phyloP scores from a whole-genome alignment of 1,284 basidiomycete genomes.

The Cystobasidium pallidum region DNA sequence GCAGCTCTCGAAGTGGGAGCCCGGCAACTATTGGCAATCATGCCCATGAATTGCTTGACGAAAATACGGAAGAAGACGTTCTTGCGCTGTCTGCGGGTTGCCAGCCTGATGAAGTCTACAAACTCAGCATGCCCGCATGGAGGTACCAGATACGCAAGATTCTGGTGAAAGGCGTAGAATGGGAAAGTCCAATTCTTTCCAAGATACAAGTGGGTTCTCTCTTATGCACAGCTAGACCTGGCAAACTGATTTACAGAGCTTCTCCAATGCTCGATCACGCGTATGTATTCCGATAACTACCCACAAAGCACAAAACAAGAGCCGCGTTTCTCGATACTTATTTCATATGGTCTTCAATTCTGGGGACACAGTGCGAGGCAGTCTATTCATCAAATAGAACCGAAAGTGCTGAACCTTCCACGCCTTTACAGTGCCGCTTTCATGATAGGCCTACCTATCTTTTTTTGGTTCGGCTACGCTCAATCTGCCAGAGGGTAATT shows the following conservation, averaged over 20 bases:
- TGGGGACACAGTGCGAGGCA: slow-evolving; percentile 65
- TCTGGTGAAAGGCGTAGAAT: slow-evolving; percentile 66
- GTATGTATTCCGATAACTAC: neutral
- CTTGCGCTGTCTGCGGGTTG: slow-evolving; percentile 43
- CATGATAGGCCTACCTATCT: slow-evolving; percentile 80
- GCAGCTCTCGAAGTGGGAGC: slow-evolving; percentile 5
- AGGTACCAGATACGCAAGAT: slow-evolving; percentile 66
- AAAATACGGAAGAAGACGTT: slow-evolving; percentile 18
- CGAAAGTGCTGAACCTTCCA: neutral
- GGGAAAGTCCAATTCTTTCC: slow-evolving; percentile 70
- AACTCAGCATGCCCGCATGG: slow-evolving; percentile 68
- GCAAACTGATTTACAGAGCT: neutral
- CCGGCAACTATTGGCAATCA: neutral
- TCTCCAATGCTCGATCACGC: neutral
- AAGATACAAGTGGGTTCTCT: slow-evolving; percentile 67
- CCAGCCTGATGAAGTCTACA: slow-evolving; percentile 66
- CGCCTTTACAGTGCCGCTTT: slow-evolving; percentile 67
- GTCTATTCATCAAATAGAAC: neutral
- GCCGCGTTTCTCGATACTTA: slow-evolving; percentile 77
- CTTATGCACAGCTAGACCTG: neutral
- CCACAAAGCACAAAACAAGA: slow-evolving; percentile 63
- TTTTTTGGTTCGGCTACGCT: slow-evolving; percentile 83
- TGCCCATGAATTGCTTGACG: neutral
- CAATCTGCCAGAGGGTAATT: slow-evolving; percentile 71
- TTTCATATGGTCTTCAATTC: slow-evolving; percentile 85